Base-by-base conservation (phyloP, 1,139 yeast genomes). In the Taiozyma sp. region DNA sequence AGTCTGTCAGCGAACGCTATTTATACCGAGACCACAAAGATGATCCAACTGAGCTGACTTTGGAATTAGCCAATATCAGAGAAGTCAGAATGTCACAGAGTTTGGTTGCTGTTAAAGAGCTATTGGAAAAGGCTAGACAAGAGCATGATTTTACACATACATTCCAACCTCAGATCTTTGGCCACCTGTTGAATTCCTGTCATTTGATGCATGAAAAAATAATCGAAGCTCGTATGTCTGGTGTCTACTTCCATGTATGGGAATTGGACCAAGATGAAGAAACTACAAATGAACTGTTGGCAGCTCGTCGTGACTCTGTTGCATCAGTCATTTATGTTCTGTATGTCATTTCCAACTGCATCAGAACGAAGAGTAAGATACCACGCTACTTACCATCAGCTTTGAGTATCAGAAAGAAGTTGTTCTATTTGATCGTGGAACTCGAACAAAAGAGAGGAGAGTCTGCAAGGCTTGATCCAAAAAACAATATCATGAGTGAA, bases 51-150 rank as follows among this genome's bases (percentile, higher is more conserved):
- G 73, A 70, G 10, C 50, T 74, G 45, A 69, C 79, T 0, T 54
- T 75, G 28, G 73, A 72, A 45, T 60, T 74, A 49, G 74, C 78
- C 0, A 75, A 72, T 52, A 70, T 76, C 24, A 65, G 80, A 52
- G 81, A 78, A 57, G 76, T 77, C 16, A 68, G 80, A 58, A 65
- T 76, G 64, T 68, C 76, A 3, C 76, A 75, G 53, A 72, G 69
- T 54, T 57, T 76, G 19, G 62, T 62, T 28, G 77, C 80, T 0
- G 62, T 75, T 19, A 66, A 65, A 48, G 72, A 70, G 13, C 53
- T 78, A 38, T 55, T 76, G 22, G 56, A 57, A 16, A 69, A 67
- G 57, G 71, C 79, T 0, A 55, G 63, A n/a, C 67, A 64, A 14
- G 79, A 77, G 53, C 73, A 76, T 29, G 64, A 60, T 32, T 59